Conservation (phyloP, 805 yeast genomes). For the Cyberlindnera mrakii region DNA sequence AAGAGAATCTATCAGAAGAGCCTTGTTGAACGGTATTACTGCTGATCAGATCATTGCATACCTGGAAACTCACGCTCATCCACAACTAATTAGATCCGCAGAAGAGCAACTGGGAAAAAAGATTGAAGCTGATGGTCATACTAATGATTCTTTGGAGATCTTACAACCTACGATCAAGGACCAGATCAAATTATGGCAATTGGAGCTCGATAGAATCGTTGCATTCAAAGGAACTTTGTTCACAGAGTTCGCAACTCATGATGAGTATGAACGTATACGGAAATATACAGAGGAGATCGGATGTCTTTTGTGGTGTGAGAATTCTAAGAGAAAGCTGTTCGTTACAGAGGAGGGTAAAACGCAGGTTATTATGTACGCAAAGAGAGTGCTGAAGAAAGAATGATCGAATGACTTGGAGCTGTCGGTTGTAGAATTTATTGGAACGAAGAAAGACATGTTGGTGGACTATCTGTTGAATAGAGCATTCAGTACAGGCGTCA, state of each 20-base stretch:
- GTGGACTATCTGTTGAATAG: too few species aligned
- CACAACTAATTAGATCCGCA: conserved; percentile 75
- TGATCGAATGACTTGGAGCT: background rate
- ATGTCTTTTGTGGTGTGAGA: conserved; percentile 83
- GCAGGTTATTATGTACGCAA: conserved; percentile 89
- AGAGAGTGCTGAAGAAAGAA: conserved; percentile 38
- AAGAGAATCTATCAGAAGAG: conserved; percentile 83
- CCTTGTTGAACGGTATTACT: conserved; percentile 82
- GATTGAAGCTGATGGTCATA: conserved; percentile 46
- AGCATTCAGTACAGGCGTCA: too few species aligned
- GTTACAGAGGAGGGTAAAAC: conserved; percentile 82
- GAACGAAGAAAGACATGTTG: too few species aligned
- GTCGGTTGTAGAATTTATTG: too few species aligned
- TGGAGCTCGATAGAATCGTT: conserved; percentile 88
- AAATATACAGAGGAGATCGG: conserved; percentile 89
- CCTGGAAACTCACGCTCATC: conserved; percentile 87
- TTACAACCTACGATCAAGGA: conserved; percentile 96
- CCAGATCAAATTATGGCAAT: conserved; percentile 93
- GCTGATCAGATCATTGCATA: conserved; percentile 92
- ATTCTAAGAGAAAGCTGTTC: conserved; percentile 64
- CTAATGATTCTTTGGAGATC: conserved; percentile 51
- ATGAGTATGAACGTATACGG: conserved; percentile 67
- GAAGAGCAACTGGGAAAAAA: conserved; percentile 64
- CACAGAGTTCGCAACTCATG: conserved; percentile 72
- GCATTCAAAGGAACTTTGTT: conserved; percentile 83